Base-by-base conservation (phyloP, 2,329 filamentous ascomycete genomes). In the Fusarium metavorans region DNA sequence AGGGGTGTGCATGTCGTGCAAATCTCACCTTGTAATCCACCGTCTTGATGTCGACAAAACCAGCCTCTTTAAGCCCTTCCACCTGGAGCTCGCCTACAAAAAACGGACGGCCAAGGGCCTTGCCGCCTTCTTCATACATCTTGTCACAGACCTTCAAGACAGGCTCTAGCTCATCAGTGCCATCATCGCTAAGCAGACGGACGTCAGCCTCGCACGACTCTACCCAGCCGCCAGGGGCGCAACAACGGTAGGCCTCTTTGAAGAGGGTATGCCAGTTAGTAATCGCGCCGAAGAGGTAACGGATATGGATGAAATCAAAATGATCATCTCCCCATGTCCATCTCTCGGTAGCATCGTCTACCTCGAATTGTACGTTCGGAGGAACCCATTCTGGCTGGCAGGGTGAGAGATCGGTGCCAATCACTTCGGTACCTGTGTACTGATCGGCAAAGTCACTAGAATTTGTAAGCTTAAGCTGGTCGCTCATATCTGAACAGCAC, bases 171-270 rank as follows among this genome's bases (percentile, higher is more conserved):
- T 4, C 69, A 1, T 68, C 50, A 11, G 69, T 71, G 1, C 67
- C 62, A 9, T 70, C 67, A 25, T 71, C 67, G 6, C 69, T 70
- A 10, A 52, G 62, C 9, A 56, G 54, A 37, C 60, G 66, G 0
- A 58, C 62, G 10, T 71, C 69, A 2, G 67, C 66, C 23, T 71
- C 68, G 25, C 41, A 57, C 0, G 68, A 67, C 27, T 71, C 67
- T 2, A 71, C 57, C 69, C 69, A 71, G 1, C 62, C 67, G 23
- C 67, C 69, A n/a, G 67, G 69, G 6, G 66, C 70, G 9, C 43
- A 32, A 7, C 30, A 39, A 2, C 41, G 59, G 23, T 67, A 70
- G 2, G 67, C 69, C 11, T 71, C 56, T 14, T 54, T 62, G 2
- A 70, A 71, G 0, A 70, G 62, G 2, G 67, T 30, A 1, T 16